Conservation (phyloP, 805 yeast genomes). For the Ogataea paradorogensis region DNA sequence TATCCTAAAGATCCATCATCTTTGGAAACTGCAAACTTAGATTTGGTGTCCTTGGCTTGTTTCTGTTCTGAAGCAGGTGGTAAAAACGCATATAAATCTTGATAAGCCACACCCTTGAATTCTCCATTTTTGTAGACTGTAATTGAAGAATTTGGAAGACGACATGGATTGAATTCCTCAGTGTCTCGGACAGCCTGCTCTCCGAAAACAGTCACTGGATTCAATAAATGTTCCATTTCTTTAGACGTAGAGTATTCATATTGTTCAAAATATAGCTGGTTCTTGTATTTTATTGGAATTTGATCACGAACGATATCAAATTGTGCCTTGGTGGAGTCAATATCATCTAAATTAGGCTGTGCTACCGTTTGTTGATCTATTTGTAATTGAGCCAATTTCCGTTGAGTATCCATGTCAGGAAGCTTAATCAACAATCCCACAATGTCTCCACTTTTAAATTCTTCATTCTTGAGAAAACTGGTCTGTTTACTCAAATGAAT, state of each 20-base stretch:
- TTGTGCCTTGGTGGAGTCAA: not conserved
- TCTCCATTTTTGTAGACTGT: conserved; percentile 77
- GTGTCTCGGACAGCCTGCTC: conserved; percentile 59
- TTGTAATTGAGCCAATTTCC: conserved; percentile 38
- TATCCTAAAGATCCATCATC: conserved; percentile 91
- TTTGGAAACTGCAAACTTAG: conserved; percentile 30
- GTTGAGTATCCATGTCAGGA: conserved; percentile 53
- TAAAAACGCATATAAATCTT: conserved; percentile 66
- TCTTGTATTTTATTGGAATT: conserved; percentile 80
- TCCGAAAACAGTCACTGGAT: conserved; percentile 70
- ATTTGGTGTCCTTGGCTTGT: conserved; percentile 26
- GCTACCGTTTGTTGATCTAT: conserved; percentile 28
- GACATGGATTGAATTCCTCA: conserved; percentile 45
- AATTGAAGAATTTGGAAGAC: conserved; percentile 56
- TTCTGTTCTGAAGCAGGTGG: conserved; percentile 70
- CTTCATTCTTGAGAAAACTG: conserved; percentile 47
- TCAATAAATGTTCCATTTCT: conserved; percentile 68
- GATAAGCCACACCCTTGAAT: conserved; percentile 60
- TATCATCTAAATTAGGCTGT: conserved; percentile 15
- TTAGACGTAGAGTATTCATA: conserved; percentile 72
- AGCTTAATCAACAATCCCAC: conserved; percentile 74
- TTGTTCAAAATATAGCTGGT: conserved; percentile 76
- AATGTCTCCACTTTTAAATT: conserved; percentile 70
- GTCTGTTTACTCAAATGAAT: conserved; percentile 72
- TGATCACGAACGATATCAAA: conserved; percentile 70